phyloP scores from a whole-genome alignment of 169 alveolate genomes.

The Eimeria praecox region DNA sequence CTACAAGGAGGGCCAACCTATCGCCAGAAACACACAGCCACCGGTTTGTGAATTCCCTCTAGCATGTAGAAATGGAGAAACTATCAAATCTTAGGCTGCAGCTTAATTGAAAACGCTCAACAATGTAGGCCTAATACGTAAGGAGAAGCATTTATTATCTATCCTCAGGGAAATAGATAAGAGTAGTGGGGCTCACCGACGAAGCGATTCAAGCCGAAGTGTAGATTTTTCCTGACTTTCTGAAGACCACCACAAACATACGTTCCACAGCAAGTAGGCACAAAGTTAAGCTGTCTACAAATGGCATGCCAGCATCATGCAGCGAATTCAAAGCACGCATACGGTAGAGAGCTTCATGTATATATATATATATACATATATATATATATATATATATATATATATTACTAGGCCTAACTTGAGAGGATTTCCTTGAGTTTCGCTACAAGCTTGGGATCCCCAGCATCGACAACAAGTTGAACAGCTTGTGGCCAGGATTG shows the following conservation, averaged over 20 bases:
- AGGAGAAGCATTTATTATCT: too few species aligned
- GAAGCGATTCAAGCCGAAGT: background rate
- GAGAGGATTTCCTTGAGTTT: constrained; percentile 13
- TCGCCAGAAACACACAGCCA: background rate
- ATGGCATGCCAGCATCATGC: background rate
- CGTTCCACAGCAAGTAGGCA: background rate
- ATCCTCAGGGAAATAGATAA: too few species aligned
- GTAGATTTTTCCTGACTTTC: background rate
- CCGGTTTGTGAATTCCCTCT: too few species aligned
- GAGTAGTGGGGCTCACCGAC: background rate
- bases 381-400: background rate
- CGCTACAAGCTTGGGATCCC: background rate
- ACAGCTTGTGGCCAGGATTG: constrained; percentile 9
- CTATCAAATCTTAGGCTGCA: too few species aligned
- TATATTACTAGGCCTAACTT: constrained; percentile 24
- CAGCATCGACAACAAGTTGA: background rate
- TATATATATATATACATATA: too few species aligned
- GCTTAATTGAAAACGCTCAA: too few species aligned
- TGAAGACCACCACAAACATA: background rate
- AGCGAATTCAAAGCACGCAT: background rate
- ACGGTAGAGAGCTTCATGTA: too few species aligned
- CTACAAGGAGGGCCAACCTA: constrained; percentile 18
- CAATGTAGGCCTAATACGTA: too few species aligned
- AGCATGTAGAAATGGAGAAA: too few species aligned
- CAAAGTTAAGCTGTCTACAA: too few species aligned